Evolutionary conservation across 2,329 filamentous ascomycete species (phyloP), one percentile per base, ranked within the genome.

Genomic region (Blastomyces gilchristii): DNA sequence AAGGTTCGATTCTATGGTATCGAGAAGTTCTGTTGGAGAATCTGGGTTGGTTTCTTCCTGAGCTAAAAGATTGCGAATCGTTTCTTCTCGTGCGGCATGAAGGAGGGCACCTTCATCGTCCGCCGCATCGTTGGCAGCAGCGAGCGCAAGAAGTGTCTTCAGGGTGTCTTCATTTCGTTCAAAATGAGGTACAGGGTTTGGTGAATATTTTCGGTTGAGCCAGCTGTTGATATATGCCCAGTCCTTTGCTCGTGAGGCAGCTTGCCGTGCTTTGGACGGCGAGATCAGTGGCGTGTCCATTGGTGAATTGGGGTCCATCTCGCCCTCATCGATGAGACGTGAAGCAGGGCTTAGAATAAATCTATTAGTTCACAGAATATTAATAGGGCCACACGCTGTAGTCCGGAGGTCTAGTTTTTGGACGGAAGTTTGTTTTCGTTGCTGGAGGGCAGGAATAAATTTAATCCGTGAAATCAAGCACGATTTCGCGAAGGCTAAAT

Each of bases 151-250:
- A 3, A 96, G 81, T 0, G 83, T 85, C 67, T 85, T 87, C 59
- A 96, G 80, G 0, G 92, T 97, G 56, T 93, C 89, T 39, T 87
- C 82, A 71, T 94, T 97, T 69, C 91, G 87, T 77, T 97, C 93
- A 74, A 96, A 96, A 0, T 81, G 72, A 0, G 91, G 91, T 0
- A 87, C 78, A 0, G 82, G 73, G 56, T 83, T 83, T 39, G 84
- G 82, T 54, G 82, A 81, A 68, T 89, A 89, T 71, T 89, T 89
- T 64, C 83, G 82, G 56, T 82, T 80, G 12, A 97, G 84, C 92
- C 93, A 97, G 69, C 81, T 80, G 75, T 95, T 91, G 68, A 97
- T 83, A 68, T 89, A 91, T 62, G 86, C 87, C 93, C 93, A 97
- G 76, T 97, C 92, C 72, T 93, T 92, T 57, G 91, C 89, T 66